Base-by-base conservation (phyloP, 768 basidiomycete species). In the Imleria badia region DNA sequence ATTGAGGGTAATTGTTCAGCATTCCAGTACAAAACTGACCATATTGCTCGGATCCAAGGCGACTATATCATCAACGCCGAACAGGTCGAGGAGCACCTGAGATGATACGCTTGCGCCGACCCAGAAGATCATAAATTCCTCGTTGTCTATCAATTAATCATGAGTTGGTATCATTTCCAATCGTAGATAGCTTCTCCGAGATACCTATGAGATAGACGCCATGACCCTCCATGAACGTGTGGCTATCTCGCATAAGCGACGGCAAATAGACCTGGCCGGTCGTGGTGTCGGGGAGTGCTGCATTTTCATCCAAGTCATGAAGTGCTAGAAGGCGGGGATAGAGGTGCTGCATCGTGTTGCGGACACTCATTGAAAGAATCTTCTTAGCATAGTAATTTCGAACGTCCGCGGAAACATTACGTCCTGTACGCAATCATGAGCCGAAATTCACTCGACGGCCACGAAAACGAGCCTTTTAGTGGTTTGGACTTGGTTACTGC, bases 161-260 rank as follows among this genome's bases (percentile, higher is more conserved):
- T 55, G 31, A 55, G 51, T 45, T 6, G 30, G 15, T 53, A 56
- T 61, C 56, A 61, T 55, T 48, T n/a, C 54, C 58, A 54, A 52
- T 59, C 44, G 46, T 38, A 40, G 39, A 53, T 50, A 34, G 38
- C 45, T 58, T 56, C 51, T 47, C 10, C 14, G 12, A 69, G 80
- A 48, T 60, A 94, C 96, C 91, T 57, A 96, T 86, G 42, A 98
- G 76, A 72, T 98, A 99, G n/a, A 97, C 76, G 0, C 97, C 97
- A 62, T 90, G 79, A 2, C 82, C 82, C 65, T 92, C 85, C 97
- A 99, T 98, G 61, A 86, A 91, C 41, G 78, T 75, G 72, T 98
- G 84, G 48, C 89, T 89, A 54, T 80, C 78, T 39, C 96, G 81
- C 86, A 94, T 94, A 50, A 84, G 79, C 12, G 83, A 78, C 14